These are phyloP conservation scores for Hypoxylon sp. DNA, from an alignment of 2,329 filamentous ascomycete species.

Conservation along the genomic window DNA sequence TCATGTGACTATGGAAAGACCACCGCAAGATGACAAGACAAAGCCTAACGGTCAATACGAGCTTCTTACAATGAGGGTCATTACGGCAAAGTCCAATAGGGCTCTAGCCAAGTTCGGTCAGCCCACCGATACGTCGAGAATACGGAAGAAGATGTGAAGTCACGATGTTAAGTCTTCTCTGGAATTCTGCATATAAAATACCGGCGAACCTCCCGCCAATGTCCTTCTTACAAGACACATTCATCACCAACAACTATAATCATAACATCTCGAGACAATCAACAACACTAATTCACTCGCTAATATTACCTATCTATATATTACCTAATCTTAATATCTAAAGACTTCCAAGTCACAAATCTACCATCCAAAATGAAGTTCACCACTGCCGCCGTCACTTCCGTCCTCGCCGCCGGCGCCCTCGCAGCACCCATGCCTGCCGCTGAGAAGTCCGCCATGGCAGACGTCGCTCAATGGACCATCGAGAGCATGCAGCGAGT, in stretches of 20 bases:
- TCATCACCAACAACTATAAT: slow-evolving; percentile 29
- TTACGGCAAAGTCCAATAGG: slow-evolving; percentile 28
- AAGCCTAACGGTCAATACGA: slow-evolving; percentile 37
- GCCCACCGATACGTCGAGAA: slow-evolving; percentile 11
- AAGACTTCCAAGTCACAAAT: slow-evolving; percentile 20
- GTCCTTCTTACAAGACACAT: slow-evolving; percentile 19
- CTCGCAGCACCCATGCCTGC: slow-evolving; percentile 49
- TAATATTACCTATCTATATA: slow-evolving; percentile 1
- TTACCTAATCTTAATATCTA: slow-evolving; percentile 36
- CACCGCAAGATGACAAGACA: slow-evolving; percentile 28
- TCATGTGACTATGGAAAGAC: slow-evolving; percentile 45
- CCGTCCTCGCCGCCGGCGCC: slow-evolving; percentile 50
- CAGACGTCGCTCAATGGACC: slow-evolving; percentile 57
- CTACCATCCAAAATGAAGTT: slow-evolving; percentile 56
- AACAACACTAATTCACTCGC: slow-evolving; percentile 20
- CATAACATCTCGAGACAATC: slow-evolving; percentile 7
- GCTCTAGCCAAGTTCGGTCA: slow-evolving; percentile 15
- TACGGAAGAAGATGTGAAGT: slow-evolving; percentile 16
- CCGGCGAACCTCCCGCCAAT: slow-evolving; percentile 17
- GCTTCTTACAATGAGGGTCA: slow-evolving; percentile 31
- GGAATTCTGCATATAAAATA: slow-evolving; percentile 33
- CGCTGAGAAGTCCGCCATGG: slow-evolving; percentile 49
- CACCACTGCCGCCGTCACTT: slow-evolving; percentile 48
- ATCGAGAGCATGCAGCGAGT: slow-evolving; percentile 57
- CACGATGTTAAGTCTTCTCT: slow-evolving; percentile 17